Percentiles rank a stretch among this genome's conserved stretches.
Evolutionary conservation across 495 filamentous ascomycete genomes (phyloP).

Genomic region (Tuber microsphaerosporum): DNA sequence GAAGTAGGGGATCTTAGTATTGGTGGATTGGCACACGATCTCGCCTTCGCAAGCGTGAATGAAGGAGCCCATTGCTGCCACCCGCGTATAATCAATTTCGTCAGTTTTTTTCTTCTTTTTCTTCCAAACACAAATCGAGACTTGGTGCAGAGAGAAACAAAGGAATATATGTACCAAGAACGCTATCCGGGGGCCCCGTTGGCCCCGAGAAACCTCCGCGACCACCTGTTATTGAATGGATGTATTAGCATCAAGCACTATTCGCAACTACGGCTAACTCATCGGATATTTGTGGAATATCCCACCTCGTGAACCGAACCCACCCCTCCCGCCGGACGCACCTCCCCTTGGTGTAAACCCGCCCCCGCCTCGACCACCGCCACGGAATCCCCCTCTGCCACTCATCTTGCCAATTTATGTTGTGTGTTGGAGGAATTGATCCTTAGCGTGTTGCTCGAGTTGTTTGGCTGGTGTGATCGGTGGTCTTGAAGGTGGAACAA

Average conservation of each 20-base stretch:
- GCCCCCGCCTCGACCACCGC: slow-evolving; percentile 50
- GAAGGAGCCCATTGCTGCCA: slow-evolving; percentile 80
- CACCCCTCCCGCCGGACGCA: slow-evolving; percentile 32
- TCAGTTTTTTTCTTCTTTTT: not conserved
- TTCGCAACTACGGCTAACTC: not conserved
- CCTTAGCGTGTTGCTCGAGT: slow-evolving; percentile 6
- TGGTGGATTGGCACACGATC: slow-evolving; percentile 87
- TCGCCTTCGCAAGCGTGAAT: slow-evolving; percentile 92
- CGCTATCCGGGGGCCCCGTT: slow-evolving; percentile 60
- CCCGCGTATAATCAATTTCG: slow-evolving; percentile 35
- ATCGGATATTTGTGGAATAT: not conserved
- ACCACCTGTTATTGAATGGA: slow-evolving; percentile 12
- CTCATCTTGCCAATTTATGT: slow-evolving; percentile 27
- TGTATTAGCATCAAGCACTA: slow-evolving; percentile 26
- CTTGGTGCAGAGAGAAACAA: not conserved
- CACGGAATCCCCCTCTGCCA: slow-evolving; percentile 43
- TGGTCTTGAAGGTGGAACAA: slow-evolving; percentile 1
- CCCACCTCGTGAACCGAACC: slow-evolving; percentile 11
- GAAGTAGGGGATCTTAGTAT: slow-evolving; percentile 96
- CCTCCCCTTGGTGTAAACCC: slow-evolving; percentile 45
- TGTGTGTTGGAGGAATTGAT: slow-evolving; percentile 9
- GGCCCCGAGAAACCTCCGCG: slow-evolving; percentile 51
- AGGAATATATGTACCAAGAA: slow-evolving; percentile 51
- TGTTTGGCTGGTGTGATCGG: not conserved
- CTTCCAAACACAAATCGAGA: slow-evolving; percentile 3